Evolutionary conservation across 2,329 filamentous ascomycete species (phyloP), one percentile per base, ranked within the genome.

Genomic region (Monilinia polystroma): DNA sequence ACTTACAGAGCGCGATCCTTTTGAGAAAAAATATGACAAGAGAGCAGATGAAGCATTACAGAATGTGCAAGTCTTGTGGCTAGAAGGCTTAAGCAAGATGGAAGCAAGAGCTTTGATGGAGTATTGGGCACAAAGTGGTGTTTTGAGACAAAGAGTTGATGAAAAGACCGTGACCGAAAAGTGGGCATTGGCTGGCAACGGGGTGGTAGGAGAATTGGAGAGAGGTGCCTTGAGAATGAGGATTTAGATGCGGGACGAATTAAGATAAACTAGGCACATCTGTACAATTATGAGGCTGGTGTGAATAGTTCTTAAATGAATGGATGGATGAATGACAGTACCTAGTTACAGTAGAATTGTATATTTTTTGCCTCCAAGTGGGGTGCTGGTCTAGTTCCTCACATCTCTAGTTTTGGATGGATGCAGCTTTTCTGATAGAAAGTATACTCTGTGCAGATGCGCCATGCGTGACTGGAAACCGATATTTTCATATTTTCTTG

Each of bases 121-220:
- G 81, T 98, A 97, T 80, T 98, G 94, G 83, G 93, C 92, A 6
- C 87, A 86, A 47, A 96, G 92, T 77, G 95, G 94, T 16, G 82
- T 97, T 76, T 77, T 96, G 75, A 85, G 90, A 70, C 82, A 85
- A 69, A 83, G 81, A 56, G 83, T 97, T 60, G 88, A 91, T 73
- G 88, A 93, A 75, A 81, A 81, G 70, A 83, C 84, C 69, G 89
- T 97, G 47, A 83, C 84, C 29, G 90, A 96, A 82, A 91, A 92
- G 80, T 96, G 93, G 93, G 88, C 87, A 59, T 76, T 97, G 72
- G 87, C 88, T 59, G 92, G 92, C 29, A 87, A 90, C 73, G 93
- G 93, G 20, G 85, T 94, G 63, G 83, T 97, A 56, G 93, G 92
- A 10, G 92, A 97, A 83, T 84, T 97, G 80, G 92, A 96, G 81